Conservation (phyloP, 2,329 filamentous ascomycete species). For the Talaromyces sp. region DNA sequence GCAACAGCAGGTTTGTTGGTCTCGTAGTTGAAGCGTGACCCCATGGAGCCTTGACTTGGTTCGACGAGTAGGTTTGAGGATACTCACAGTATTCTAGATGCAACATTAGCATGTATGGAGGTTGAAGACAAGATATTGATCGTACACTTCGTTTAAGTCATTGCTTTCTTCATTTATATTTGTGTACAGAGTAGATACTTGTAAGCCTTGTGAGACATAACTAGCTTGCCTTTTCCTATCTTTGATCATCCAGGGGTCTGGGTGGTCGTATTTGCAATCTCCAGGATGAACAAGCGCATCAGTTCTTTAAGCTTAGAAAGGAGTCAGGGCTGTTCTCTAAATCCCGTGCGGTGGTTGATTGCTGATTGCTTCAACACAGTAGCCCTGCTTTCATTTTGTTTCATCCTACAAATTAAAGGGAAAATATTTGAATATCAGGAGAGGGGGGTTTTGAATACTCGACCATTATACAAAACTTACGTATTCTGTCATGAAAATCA, state of each 20-base stretch:
- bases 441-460: constrained; percentile 3
- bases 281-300: neutral
- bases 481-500: constrained; percentile 8
- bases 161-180: constrained; percentile 8
- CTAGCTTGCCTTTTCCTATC: constrained; percentile 8
- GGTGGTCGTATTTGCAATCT: constrained; percentile 8
- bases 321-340: neutral
- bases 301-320: neutral
- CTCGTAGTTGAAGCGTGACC: constrained; percentile 24
- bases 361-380: constrained; percentile 9
- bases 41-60: constrained; percentile 18
- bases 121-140: constrained; percentile 12
- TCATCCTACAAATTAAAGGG: neutral
- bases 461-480: constrained; percentile 10
- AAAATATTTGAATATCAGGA: constrained; percentile 9
- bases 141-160: constrained; percentile 8
- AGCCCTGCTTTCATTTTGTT: neutral
- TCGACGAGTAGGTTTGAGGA: neutral
- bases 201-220: constrained; percentile 2
- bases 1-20: constrained; percentile 24
- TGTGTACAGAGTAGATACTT: constrained; percentile 10
- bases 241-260: constrained; percentile 6
- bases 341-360: neutral
- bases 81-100: constrained; percentile 13
- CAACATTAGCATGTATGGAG: constrained; percentile 5